Percentiles rank a stretch among this genome's conserved stretches.
Conservation (phyloP, 2,329 filamentous ascomycete genomes). For the Apiospora phragmitis region DNA sequence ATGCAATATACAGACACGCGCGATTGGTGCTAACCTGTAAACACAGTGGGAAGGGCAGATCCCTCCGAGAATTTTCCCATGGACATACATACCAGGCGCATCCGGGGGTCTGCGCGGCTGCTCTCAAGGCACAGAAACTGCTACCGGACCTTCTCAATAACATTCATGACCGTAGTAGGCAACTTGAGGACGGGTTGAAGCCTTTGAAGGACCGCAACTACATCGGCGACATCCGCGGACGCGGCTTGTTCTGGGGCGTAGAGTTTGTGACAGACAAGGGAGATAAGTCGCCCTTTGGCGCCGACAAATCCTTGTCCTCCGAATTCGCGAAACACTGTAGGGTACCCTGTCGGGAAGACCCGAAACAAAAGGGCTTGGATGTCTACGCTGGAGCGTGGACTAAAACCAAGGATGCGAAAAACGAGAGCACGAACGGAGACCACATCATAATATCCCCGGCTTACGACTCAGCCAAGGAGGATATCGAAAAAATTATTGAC, state of each 20-base stretch:
- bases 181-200: not conserved
- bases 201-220: no score
- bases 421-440: no score
- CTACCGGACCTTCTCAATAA: not conserved
- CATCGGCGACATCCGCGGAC: not conserved
- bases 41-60: not conserved
- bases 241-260: not conserved
- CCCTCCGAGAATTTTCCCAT: not conserved
- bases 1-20: no score
- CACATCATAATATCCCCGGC: no score
- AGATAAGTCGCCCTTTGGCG: not conserved
- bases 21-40: no score
- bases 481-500: no score
- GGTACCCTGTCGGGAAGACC: no score
- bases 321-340: not conserved
- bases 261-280: not conserved
- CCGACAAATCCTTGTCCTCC: not conserved
- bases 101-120: not conserved
- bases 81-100: not conserved
- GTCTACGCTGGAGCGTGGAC: no score
- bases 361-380: no score
- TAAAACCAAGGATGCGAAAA: no score
- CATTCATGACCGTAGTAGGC: not conserved
- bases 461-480: no score
- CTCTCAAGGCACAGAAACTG: not conserved